These are phyloP conservation scores for Phytophthora sp. DNA, from an alignment of 352 stramenopile species.

Conservation along the genomic window DNA sequence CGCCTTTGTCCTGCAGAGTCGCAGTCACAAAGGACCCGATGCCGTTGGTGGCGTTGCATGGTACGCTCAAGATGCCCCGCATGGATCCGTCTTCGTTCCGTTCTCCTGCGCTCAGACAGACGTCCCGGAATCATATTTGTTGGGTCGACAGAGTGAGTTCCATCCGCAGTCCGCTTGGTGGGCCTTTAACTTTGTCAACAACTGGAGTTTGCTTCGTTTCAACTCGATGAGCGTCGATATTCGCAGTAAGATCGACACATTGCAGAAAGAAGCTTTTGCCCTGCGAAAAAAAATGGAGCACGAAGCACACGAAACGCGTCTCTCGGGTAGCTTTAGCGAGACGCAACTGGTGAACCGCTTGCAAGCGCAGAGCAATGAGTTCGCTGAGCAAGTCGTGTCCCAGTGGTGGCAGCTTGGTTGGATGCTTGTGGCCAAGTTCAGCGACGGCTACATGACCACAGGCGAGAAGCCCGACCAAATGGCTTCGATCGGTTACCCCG, in stretches of 20 bases:
- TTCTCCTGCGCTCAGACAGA: slow-evolving; percentile 63
- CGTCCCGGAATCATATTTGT: slow-evolving; percentile 62
- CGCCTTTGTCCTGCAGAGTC: slow-evolving; percentile 78
- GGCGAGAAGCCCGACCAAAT: slow-evolving; percentile 56
- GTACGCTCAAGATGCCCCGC: slow-evolving; percentile 70
- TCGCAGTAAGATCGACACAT: slow-evolving; percentile 30
- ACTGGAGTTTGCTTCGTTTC: slow-evolving; percentile 82
- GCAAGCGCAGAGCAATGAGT: slow-evolving; percentile 57
- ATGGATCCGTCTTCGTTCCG: slow-evolving; percentile 78
- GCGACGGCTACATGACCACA: slow-evolving; percentile 72
- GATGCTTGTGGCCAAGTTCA: slow-evolving; percentile 75
- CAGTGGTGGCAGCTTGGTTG: slow-evolving; percentile 73
- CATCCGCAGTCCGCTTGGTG: slow-evolving; percentile 75
- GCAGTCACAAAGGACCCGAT: slow-evolving; percentile 39
- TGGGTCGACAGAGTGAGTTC: slow-evolving; percentile 76
- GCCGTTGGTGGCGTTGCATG: slow-evolving; percentile 60
- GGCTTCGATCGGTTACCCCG: slow-evolving; percentile 61
- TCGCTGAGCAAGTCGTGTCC: slow-evolving; percentile 57
- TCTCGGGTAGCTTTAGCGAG: background rate
- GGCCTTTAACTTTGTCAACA: slow-evolving; percentile 90
- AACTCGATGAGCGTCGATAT: slow-evolving; percentile 75
- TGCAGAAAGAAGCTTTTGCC: slow-evolving; percentile 55
- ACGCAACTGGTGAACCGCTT: slow-evolving; percentile 34
- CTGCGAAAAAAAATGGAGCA: slow-evolving; percentile 28
- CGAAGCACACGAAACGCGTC: background rate